Evolutionary conservation across 2,329 filamentous ascomycete genomes (phyloP).

Genomic region (Chaetomium sp.): DNA sequence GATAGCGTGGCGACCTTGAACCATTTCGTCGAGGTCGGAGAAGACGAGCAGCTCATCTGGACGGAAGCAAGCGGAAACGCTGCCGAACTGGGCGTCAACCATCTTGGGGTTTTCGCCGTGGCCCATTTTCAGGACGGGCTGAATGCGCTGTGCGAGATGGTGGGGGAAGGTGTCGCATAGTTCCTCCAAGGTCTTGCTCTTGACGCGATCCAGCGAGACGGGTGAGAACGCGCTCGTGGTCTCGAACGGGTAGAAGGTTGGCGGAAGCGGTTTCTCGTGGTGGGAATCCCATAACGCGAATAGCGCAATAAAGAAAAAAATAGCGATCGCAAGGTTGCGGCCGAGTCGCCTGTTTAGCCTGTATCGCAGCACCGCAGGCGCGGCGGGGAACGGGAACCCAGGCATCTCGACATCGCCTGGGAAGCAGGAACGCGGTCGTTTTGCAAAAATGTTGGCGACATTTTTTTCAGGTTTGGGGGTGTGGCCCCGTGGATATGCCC

Average conservation of each 20-base stretch:
- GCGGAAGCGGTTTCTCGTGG: background rate
- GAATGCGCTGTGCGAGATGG: constrained; percentile 23
- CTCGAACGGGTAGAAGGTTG: constrained; percentile 20
- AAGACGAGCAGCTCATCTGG: constrained; percentile 42
- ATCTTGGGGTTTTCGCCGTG: constrained; percentile 37
- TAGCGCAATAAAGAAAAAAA: background rate
- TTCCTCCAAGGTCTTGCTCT: constrained; percentile 17
- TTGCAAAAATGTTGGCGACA: background rate
- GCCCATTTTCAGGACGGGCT: constrained; percentile 42
- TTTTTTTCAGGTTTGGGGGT: background rate
- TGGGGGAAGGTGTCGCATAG: constrained; percentile 27
- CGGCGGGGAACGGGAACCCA: background rate
- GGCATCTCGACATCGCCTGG: background rate
- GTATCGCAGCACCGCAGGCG: background rate
- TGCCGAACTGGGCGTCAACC: constrained; percentile 42
- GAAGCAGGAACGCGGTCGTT: background rate
- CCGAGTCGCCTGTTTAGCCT: constrained; percentile 1
- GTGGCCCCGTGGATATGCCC: too few species aligned
- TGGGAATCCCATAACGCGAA: background rate
- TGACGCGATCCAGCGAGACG: constrained; percentile 16
- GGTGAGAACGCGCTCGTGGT: constrained; percentile 26
- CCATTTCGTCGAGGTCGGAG: constrained; percentile 43
- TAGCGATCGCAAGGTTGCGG: background rate
- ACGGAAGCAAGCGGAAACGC: constrained; percentile 42
- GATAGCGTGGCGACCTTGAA: constrained; percentile 37